phyloP scores from a whole-genome alignment of 2,329 filamentous ascomycete species.

The Davidsoniella eucalypti region DNA sequence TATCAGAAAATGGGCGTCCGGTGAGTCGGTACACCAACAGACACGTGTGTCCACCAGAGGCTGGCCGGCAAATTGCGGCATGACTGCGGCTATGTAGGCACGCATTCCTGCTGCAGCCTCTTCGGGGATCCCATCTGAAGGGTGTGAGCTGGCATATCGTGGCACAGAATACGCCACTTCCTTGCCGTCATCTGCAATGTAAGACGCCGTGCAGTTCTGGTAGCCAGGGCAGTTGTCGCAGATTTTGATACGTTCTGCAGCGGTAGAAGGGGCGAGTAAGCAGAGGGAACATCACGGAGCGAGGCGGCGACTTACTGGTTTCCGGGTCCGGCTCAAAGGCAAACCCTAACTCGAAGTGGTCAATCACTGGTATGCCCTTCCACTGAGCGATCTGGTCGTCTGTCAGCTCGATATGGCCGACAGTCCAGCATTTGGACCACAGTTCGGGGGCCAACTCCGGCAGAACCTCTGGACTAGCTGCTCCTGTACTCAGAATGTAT shows the following conservation, averaged over 20 bases:
- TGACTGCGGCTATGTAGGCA: conserved; percentile 13
- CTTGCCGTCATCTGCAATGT: conserved; percentile 10
- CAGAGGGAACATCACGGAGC: background rate
- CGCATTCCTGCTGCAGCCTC: conserved; percentile 12
- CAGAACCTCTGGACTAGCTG: conserved; percentile 44
- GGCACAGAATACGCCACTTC: conserved; percentile 12
- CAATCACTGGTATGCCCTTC: conserved; percentile 37
- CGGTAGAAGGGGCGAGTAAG: too few species aligned
- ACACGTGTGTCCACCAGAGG: conserved; percentile 16
- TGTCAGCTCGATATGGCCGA: conserved; percentile 48
- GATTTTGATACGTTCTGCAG: conserved; percentile 12
- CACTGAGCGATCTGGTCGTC: conserved; percentile 38
- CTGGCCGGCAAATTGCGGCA: conserved; percentile 16
- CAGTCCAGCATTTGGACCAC: conserved; percentile 18
- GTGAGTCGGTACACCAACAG: conserved; percentile 22
- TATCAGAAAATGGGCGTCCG: conserved; percentile 21
- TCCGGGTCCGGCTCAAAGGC: conserved; percentile 14
- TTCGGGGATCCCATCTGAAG: conserved; percentile 12
- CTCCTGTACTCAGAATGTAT: conserved; percentile 49
- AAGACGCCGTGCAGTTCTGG: conserved; percentile 7
- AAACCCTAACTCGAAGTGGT: conserved; percentile 15
- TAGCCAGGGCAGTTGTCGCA: conserved; percentile 14
- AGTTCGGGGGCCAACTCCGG: conserved; percentile 32
- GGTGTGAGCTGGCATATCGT: conserved; percentile 12
- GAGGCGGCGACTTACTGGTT: conserved; percentile 4